Base-by-base conservation (phyloP, 768 basidiomycete species). In the Tulasnella sp. region DNA sequence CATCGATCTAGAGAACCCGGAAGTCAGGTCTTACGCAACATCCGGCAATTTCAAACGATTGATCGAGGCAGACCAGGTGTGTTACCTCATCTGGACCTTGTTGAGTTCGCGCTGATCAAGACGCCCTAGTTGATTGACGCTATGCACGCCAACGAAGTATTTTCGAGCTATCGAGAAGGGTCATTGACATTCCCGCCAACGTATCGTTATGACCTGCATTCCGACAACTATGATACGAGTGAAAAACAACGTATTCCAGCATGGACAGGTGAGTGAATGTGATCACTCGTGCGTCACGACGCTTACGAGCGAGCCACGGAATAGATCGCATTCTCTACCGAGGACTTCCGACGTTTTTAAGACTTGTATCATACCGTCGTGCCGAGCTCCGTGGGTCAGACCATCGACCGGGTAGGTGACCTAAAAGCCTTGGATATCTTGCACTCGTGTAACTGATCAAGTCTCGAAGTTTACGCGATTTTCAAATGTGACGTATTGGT, bases 171-270 rank as follows among this genome's bases (percentile, higher is more conserved):
- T 82, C 89, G 92, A 79, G 98, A 99, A 86, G 97, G 96, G 0
- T 94, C 95, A 0, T 85, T 99, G 24, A 84, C 94, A n/a, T 99
- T 99, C 87, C 88, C 91, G 20, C 98, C 98, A 11, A 99, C 97
- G 2, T 99, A 99, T 87, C 94, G 95, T 82, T 99, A 97, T 84
- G 92, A 94, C 84, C 84, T 93, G 8, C 91, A 92, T 14, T 92
- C 96, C 12, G 93, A 98, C 82, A 89, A 89, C 74, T 99, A 98
- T 85, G 98, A 99, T 85, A 94, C 95, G 20, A 94, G 95, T 84
- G 98, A 99, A 86, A 99, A 99, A 88, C 91, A 93, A 90, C 91
- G 98, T 37, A 93, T 98, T 84, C 98, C 98, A 7, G 96, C 97
- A 24, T 99, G 97, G 97, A 99, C 97, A 83, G 96, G 96, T 96